phyloP scores from a whole-genome alignment of 75 land plant genomes.

The Selaginella tamariscina region DNA sequence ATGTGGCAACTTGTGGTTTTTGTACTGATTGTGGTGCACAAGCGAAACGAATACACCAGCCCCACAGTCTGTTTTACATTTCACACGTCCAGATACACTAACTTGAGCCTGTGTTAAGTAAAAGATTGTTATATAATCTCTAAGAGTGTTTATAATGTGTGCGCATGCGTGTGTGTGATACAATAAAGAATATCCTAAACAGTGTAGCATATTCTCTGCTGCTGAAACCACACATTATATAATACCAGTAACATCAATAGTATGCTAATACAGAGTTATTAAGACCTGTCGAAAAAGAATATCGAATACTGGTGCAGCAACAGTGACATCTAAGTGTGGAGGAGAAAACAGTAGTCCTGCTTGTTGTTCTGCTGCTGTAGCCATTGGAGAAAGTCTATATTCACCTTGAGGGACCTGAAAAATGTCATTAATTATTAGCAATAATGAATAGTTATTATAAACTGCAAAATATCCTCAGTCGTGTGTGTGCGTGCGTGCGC shows the following conservation, averaged over 20 bases:
- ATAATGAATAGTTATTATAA: not conserved
- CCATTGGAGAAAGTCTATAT: constrained; percentile 63
- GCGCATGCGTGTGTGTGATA: too few species aligned
- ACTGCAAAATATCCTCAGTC: not conserved
- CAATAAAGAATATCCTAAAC: not conserved
- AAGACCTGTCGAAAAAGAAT: constrained; percentile 74
- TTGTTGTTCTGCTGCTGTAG: constrained; percentile 38
- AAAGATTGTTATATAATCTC: not conserved
- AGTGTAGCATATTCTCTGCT: not conserved
- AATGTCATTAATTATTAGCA: not conserved
- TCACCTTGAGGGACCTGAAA: constrained; percentile 68
- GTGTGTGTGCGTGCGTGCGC: too few species aligned
- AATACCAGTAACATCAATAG: too few species aligned
- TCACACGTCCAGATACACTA: constrained; percentile 48
- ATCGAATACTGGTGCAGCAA: constrained; percentile 49
- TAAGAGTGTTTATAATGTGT: too few species aligned
- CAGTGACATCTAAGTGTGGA: constrained; percentile 47
- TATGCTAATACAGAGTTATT: too few species aligned
- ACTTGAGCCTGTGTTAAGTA: constrained; percentile 80
- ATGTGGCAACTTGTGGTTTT: not conserved
- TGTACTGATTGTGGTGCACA: constrained; percentile 11
- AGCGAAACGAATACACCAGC: constrained; percentile 44
- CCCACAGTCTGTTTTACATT: constrained; percentile 60
- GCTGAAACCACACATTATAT: too few species aligned
- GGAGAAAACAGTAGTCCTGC: constrained; percentile 66